These are phyloP conservation scores for Seminavis robusta DNA, from an alignment of 108 stramenopile species.

Conservation along the genomic window DNA sequence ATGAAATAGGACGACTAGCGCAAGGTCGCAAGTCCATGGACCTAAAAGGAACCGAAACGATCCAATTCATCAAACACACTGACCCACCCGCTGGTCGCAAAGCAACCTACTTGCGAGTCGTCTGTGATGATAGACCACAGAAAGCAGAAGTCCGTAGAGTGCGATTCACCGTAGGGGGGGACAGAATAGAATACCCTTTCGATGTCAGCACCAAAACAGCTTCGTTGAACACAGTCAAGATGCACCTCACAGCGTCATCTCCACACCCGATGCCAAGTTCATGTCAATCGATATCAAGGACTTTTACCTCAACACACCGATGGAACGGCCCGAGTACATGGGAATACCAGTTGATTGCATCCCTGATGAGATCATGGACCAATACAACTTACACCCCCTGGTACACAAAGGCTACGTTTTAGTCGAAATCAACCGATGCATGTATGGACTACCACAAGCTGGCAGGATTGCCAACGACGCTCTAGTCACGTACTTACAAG, in stretches of 20 bases:
- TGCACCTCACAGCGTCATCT: conserved; percentile 48
- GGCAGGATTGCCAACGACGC: conserved; percentile 30
- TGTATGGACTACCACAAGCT: too few species aligned
- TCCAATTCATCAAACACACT: too few species aligned
- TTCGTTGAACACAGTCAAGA: too few species aligned
- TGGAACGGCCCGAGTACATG: conserved; percentile 36
- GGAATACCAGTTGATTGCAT: conserved; percentile 21
- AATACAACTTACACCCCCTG: conserved; percentile 19
- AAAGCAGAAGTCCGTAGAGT: conserved; percentile 22
- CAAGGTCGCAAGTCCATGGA: conserved; percentile 19
- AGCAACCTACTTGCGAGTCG: conserved; percentile 23
- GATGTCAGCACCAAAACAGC: too few species aligned
- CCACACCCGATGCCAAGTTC: conserved; percentile 15
- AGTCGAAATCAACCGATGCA: conserved; percentile 14
- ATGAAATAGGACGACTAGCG: conserved; percentile 30
- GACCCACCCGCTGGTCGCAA: neutral
- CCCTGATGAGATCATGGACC: too few species aligned
- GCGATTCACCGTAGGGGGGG: conserved; percentile 29
- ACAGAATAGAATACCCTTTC: too few species aligned
- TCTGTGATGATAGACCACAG: too few species aligned
- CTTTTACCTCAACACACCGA: conserved; percentile 40
- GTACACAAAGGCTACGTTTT: neutral
- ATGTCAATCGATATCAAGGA: conserved; percentile 23
- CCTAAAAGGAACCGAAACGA: too few species aligned
- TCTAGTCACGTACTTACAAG: conserved; percentile 3